Evolutionary conservation across 2,329 filamentous ascomycete species (phyloP), one percentile per base, ranked within the genome.

Genomic region (Drechmeria coniospora): DNA sequence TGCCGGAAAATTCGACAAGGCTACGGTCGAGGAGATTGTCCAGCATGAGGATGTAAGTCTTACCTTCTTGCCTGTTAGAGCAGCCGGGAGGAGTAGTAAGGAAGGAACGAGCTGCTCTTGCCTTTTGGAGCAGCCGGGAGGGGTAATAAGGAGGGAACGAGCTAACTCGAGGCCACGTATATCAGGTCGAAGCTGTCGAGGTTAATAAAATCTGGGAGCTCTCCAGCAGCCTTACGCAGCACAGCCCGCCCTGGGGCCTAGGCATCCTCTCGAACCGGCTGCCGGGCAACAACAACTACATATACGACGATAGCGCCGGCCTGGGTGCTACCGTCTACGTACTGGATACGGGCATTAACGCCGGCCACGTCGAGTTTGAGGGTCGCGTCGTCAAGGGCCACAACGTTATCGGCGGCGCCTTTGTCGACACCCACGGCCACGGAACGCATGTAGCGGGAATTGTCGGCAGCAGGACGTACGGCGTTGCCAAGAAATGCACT

Each of bases 291-390:
- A 6, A 7, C 6, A 12, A 5, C 26, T 65, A 63, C 36, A 33
- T 45, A 16, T 63, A 62, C 40, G 55, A 63, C 33, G 32, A 38
- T 8, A 49, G 41, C 13, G 55, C 57, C 14, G 61, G 61, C 9
- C 30, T 41, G 10, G 51, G 46, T 18, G 56, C 49, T 26, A 68
- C 55, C 34, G 50, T 59, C 26, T 73, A 71, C 41, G 47, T 73
- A 28, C 47, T 72, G 30, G 68, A 73, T 43, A 68, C 61, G 0
- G 67, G 68, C 20, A 59, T 72, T 28, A 52, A 54, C 23, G 53
- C 47, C 13, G 31, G 42, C 5, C 67, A 73, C 39, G 21, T 42
- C 28, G 50, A 62, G 24, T 63, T 63, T 26, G 54, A 52, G 25
- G 53, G 53, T 8, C 55, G 60, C 8, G 60, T 57, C 15, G 43